phyloP scores from a whole-genome alignment of 305 asterid genomes.

The Fraxinus velutina region DNA sequence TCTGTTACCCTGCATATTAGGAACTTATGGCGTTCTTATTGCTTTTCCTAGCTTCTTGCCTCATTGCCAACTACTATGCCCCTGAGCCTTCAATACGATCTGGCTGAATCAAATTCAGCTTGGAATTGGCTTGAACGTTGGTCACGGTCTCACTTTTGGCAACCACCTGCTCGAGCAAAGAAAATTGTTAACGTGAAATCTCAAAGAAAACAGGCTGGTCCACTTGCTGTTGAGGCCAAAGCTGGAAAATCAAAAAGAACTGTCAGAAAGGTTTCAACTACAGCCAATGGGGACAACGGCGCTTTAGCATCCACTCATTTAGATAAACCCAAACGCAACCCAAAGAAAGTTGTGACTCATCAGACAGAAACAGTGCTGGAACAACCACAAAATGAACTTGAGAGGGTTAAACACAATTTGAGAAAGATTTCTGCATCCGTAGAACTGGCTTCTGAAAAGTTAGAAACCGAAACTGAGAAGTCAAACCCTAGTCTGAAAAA shows the following conservation, averaged over 20 bases:
- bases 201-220: slow-evolving; percentile 48
- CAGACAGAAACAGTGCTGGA: slow-evolving; percentile 59
- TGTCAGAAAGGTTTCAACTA: slow-evolving; percentile 47
- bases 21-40: slow-evolving; percentile 21
- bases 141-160: slow-evolving; percentile 80
- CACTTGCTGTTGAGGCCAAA: slow-evolving; percentile 42
- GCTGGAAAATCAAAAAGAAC: slow-evolving; percentile 63
- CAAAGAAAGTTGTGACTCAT: slow-evolving; percentile 44
- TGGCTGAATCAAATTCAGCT: slow-evolving; percentile 70
- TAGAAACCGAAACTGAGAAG: slow-evolving; percentile 55
- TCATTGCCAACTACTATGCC: slow-evolving; percentile 70
- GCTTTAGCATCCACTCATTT: slow-evolving; percentile 41
- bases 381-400: slow-evolving; percentile 73
- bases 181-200: slow-evolving; percentile 43
- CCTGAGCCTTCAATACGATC: slow-evolving; percentile 81
- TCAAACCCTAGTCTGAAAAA: slow-evolving; percentile 35
- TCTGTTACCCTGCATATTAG: background rate
- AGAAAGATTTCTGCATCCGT: slow-evolving; percentile 72
- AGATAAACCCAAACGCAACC: slow-evolving; percentile 68
- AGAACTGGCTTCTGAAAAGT: slow-evolving; percentile 43
- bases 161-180: slow-evolving; percentile 52
- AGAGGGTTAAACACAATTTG: slow-evolving; percentile 74
- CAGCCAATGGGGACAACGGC: slow-evolving; percentile 49
- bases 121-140: slow-evolving; percentile 90
- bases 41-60: slow-evolving; percentile 57